Conservation (phyloP, 1,284 basidiomycete species). For the Microbotryum violaceum region DNA sequence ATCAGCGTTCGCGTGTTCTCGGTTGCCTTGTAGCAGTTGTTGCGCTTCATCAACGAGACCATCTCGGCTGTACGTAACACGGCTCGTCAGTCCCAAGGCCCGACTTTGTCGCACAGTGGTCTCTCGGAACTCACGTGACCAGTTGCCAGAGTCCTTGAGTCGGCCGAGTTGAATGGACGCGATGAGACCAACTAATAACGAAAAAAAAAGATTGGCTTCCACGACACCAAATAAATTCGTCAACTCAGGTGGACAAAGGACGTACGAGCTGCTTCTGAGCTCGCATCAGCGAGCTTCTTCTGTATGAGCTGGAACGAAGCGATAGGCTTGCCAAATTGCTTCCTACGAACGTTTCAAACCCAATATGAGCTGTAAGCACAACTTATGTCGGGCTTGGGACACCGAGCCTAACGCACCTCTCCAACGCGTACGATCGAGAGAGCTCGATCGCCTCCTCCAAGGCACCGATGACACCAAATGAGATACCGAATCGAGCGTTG, state of each 20-base stretch:
- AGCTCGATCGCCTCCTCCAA: slow-evolving; percentile 81
- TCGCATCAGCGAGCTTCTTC: slow-evolving; percentile 91
- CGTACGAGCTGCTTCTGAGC: slow-evolving; percentile 76
- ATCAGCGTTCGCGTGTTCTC: slow-evolving; percentile 68
- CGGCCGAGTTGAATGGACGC: slow-evolving; percentile 62
- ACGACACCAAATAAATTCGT: slow-evolving; percentile 34
- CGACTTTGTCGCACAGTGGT: too few relatives aligned
- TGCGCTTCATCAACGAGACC: slow-evolving; percentile 90
- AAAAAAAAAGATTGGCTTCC: slow-evolving; percentile 37
- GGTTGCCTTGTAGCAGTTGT: slow-evolving; percentile 85
- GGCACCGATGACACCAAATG: slow-evolving; percentile 70
- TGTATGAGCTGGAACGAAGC: slow-evolving; percentile 88
- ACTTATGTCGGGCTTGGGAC: background rate
- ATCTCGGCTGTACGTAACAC: slow-evolving; percentile 56
- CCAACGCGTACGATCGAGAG: slow-evolving; percentile 76
- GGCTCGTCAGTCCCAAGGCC: background rate
- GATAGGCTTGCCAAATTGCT: slow-evolving; percentile 81
- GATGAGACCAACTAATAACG: slow-evolving; percentile 22
- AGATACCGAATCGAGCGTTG: slow-evolving; percentile 82
- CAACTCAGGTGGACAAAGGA: slow-evolving; percentile 50
- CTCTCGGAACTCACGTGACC: slow-evolving; percentile 47
- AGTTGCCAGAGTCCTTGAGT: slow-evolving; percentile 70
- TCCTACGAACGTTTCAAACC: slow-evolving; percentile 33
- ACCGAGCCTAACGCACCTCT: slow-evolving; percentile 49
- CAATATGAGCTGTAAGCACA: too few relatives aligned